Evolutionary conservation across 202 grass and related monocot genomes (phyloP).

Genomic region (Eragrostis tef): DNA sequence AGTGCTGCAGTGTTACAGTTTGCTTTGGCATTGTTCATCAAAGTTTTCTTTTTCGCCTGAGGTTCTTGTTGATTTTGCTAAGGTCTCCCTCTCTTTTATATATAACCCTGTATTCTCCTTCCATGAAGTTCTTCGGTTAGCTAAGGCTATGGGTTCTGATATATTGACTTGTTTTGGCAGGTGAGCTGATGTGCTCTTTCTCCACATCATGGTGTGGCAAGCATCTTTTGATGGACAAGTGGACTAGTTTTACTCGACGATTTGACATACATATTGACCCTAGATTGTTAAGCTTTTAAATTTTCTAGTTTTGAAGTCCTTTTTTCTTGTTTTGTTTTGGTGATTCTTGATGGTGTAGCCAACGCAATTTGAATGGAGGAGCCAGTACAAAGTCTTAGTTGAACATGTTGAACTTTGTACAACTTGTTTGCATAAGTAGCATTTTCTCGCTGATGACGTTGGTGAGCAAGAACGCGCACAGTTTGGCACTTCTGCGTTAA

Average conservation of each 20-base stretch:
- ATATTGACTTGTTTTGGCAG: constrained; percentile 37
- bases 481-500: constrained; percentile 1
- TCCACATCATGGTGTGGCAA: constrained; percentile 25
- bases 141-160: constrained; percentile 18
- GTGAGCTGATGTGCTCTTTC: constrained; percentile 30
- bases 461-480: not conserved
- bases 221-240: constrained; percentile 36
- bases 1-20: constrained; percentile 77
- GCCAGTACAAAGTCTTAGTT: constrained; percentile 15
- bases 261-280: constrained; percentile 50
- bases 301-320: constrained; percentile 18
- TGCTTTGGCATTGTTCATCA: constrained; percentile 88
- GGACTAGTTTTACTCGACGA: constrained; percentile 27
- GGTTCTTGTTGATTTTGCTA: constrained; percentile 51
- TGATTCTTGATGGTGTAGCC: not conserved
- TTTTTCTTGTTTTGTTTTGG: not conserved
- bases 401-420: too few relatives aligned
- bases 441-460: not conserved
- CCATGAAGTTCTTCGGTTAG: not conserved
- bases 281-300: constrained; percentile 45
- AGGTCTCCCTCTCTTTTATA: constrained; percentile 42
- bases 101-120: not conserved
- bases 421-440: too few relatives aligned
- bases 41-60: constrained; percentile 95
- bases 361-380: constrained; percentile 6